Percentiles rank a stretch among this genome's conserved stretches.
phyloP scores from a whole-genome alignment of 108 stramenopile species.

The Craspedostauros australis region DNA sequence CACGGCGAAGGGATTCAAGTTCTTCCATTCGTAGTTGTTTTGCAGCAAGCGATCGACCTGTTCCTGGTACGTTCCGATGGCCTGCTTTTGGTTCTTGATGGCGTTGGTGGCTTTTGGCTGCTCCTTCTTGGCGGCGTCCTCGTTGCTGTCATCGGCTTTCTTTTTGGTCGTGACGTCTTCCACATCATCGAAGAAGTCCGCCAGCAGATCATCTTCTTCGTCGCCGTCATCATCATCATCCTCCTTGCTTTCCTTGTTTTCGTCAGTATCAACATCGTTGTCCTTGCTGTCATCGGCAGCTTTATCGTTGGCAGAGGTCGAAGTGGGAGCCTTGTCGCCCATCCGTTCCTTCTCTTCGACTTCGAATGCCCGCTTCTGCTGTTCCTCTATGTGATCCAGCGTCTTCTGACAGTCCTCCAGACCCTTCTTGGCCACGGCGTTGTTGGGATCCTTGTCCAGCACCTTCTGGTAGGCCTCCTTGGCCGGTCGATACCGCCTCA shows the following conservation, averaged over 20 bases:
- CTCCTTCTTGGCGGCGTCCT: slow-evolving; percentile 8
- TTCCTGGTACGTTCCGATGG: slow-evolving; percentile 52
- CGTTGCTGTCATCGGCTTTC: slow-evolving; percentile 20
- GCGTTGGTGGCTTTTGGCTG: slow-evolving; percentile 40
- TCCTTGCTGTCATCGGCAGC: slow-evolving; percentile 13
- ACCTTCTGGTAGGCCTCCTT: slow-evolving; percentile 45
- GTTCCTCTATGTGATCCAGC: slow-evolving; percentile 29
- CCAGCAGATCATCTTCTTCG: slow-evolving; percentile 59
- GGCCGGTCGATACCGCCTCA: slow-evolving; percentile 65
- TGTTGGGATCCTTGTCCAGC: slow-evolving; percentile 42
- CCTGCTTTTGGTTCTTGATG: slow-evolving; percentile 59
- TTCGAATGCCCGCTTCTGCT: slow-evolving; percentile 23
- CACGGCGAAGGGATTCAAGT: slow-evolving; percentile 79
- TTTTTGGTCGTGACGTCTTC: slow-evolving; percentile 63
- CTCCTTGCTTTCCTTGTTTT: slow-evolving; percentile 8
- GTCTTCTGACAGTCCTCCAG: slow-evolving; percentile 46
- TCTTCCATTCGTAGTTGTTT: slow-evolving; percentile 80
- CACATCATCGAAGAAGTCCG: slow-evolving; percentile 83
- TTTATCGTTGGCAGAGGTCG: too few species aligned
- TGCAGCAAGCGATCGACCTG: slow-evolving; percentile 80
- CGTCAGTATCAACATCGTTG: neutral
- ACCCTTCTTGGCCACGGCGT: slow-evolving; percentile 57
- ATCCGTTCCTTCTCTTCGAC: slow-evolving; percentile 34
- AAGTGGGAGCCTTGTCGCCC: slow-evolving; percentile 17
- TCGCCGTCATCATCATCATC: slow-evolving; percentile 19